phyloP scores from a whole-genome alignment of 306 rosid species.

The Pyrus pyrifolia region DNA sequence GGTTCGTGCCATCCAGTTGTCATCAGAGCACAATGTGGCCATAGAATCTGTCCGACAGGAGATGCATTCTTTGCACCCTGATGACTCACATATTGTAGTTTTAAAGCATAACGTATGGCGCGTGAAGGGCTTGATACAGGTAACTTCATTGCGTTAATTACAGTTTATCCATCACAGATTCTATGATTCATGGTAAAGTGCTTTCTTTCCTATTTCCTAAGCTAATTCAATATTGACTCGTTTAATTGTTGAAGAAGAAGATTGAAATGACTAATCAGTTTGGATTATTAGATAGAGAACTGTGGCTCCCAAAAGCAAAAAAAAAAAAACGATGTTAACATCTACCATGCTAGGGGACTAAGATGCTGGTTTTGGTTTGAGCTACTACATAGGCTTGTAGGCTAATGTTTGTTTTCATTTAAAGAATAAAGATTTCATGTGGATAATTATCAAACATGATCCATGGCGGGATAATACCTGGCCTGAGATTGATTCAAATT shows the following conservation, averaged over 20 bases:
- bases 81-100: constrained; percentile 73
- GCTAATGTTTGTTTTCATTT: neutral
- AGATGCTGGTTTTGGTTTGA: neutral
- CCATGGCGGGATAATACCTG: neutral
- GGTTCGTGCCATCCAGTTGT: constrained; percentile 71
- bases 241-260: neutral
- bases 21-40: constrained; percentile 81
- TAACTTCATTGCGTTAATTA: constrained; percentile 14
- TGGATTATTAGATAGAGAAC: neutral
- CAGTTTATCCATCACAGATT: neutral
- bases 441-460: neutral
- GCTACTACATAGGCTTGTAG: neutral
- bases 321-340: neutral
- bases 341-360: neutral
- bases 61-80: constrained; percentile 89
- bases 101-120: constrained; percentile 97
- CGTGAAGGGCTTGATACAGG: constrained; percentile 95
- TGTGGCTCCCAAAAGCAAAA: neutral
- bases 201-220: neutral
- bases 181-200: neutral
- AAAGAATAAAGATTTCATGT: neutral
- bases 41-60: constrained; percentile 85
- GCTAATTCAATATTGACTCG: neutral
- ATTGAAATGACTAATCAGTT: neutral
- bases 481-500: neutral